Evolutionary conservation across 176 grass and related monocot genomes (phyloP).

Genomic region (Tuctoria greenei): DNA sequence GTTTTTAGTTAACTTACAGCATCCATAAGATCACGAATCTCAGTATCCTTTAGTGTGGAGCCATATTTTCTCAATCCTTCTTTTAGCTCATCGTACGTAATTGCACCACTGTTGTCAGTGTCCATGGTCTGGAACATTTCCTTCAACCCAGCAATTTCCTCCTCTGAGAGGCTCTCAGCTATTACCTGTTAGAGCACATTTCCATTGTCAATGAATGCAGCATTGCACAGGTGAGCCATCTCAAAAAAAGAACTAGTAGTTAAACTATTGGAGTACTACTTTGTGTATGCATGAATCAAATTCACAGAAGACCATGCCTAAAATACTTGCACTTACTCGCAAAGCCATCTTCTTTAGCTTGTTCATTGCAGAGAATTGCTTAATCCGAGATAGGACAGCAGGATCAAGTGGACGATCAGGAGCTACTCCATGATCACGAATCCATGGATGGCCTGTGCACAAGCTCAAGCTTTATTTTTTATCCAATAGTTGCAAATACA

Average conservation of each 20-base stretch:
- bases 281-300: not conserved
- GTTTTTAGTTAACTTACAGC: conserved; percentile 70
- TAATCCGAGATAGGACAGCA: conserved; percentile 93
- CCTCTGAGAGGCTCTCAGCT: conserved; percentile 97
- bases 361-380: conserved; percentile 98
- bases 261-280: not conserved
- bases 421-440: conserved; percentile 93
- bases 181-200: conserved; percentile 67
- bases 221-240: not conserved
- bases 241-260: not conserved
- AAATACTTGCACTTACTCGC: conserved; percentile 50
- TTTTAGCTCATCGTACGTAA: conserved; percentile 97
- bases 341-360: conserved; percentile 99
- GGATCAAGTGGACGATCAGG: conserved; percentile 91
- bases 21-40: conserved; percentile 98
- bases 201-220: conserved; percentile 19
- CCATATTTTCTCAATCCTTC: conserved; percentile 88
- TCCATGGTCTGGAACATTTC: conserved; percentile 99
- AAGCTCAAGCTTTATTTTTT: conserved; percentile 37
- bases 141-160: conserved; percentile 98
- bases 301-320: not conserved
- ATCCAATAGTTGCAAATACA: conserved; percentile 29
- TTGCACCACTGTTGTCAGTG: conserved; percentile 94
- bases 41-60: conserved; percentile 94
- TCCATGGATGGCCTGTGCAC: conserved; percentile 90